phyloP scores from a whole-genome alignment of 1,284 basidiomycete species.

The Phylloporus sp. region DNA sequence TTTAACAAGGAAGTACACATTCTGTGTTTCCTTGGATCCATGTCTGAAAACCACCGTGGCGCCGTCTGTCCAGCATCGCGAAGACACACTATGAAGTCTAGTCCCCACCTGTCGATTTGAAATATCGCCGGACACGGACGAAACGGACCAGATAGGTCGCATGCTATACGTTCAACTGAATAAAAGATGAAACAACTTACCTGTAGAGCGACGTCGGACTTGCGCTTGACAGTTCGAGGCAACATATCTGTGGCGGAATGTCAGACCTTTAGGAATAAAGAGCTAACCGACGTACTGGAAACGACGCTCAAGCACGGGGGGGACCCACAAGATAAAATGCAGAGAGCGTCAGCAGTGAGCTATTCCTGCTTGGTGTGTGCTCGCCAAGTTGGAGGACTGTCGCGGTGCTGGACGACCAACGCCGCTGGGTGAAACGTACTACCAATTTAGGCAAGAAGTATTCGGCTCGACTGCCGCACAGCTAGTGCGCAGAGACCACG shows the following conservation, averaged over 20 bases:
- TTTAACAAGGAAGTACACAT: conserved; percentile 23
- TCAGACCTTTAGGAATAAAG: not conserved
- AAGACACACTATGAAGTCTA: conserved; percentile 7
- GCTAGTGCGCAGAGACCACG: conserved; percentile 16
- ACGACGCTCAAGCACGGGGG: conserved; percentile 1
- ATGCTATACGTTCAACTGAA: conserved; percentile 1
- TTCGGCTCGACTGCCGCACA: conserved; percentile 4
- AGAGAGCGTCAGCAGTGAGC: not conserved
- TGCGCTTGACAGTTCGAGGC: conserved; percentile 9
- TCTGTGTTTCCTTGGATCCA: conserved; percentile 9
- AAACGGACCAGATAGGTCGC: not conserved
- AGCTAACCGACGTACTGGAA: conserved; percentile 22
- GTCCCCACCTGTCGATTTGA: not conserved
- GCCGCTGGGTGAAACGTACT: not conserved
- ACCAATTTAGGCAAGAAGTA: conserved; percentile 25
- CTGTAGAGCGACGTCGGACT: conserved; percentile 4
- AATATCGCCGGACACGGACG: conserved; percentile 1
- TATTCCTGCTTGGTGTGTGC: not conserved
- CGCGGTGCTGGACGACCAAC: not conserved
- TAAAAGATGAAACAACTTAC: conserved; percentile 10
- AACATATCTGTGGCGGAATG: conserved; percentile 31
- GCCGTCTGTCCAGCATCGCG: conserved; percentile 13
- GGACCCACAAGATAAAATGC: conserved; percentile 8
- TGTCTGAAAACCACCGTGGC: conserved; percentile 9
- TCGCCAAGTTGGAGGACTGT: not conserved